These are phyloP conservation scores for Chaetomidium leptoderma DNA, from an alignment of 495 filamentous ascomycete genomes.

Conservation along the genomic window DNA sequence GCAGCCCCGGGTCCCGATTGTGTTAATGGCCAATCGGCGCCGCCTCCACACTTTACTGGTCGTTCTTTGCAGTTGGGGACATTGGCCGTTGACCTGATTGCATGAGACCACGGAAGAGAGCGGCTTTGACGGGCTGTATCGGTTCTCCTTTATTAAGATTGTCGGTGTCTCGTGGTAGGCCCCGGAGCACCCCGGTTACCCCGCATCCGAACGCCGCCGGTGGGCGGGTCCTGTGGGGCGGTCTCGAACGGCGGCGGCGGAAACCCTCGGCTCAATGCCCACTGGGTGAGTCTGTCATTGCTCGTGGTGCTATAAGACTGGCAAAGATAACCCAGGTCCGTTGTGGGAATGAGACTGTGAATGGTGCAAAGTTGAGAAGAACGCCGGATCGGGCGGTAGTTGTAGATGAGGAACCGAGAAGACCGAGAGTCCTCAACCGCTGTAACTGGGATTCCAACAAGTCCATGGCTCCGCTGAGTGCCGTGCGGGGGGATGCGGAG, in stretches of 20 bases:
- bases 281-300: no score
- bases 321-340: no score
- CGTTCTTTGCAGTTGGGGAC: no score
- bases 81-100: no score
- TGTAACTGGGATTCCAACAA: background rate
- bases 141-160: no score
- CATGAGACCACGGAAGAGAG: background rate
- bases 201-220: background rate
- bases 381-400: no score
- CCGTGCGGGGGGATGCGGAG: constrained; percentile 1
- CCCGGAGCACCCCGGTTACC: constrained; percentile 5
- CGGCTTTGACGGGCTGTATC: background rate
- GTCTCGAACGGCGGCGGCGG: constrained; percentile 8
- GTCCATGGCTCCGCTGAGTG: background rate
- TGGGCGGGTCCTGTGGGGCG: constrained; percentile 2
- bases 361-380: no score
- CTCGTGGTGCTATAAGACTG: no score
- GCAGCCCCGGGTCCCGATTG: background rate
- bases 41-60: no score
- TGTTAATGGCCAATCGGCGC: no score
- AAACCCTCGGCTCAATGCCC: constrained; percentile 24
- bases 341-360: no score
- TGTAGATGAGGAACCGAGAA: no score
- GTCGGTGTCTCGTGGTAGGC: background rate
- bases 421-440: background rate